A percentile compares a stretch with the other conserved stretches of the same genome.
Evolutionary conservation across 305 asterid genomes (phyloP).

Genomic region (Fraxinus albicans): DNA sequence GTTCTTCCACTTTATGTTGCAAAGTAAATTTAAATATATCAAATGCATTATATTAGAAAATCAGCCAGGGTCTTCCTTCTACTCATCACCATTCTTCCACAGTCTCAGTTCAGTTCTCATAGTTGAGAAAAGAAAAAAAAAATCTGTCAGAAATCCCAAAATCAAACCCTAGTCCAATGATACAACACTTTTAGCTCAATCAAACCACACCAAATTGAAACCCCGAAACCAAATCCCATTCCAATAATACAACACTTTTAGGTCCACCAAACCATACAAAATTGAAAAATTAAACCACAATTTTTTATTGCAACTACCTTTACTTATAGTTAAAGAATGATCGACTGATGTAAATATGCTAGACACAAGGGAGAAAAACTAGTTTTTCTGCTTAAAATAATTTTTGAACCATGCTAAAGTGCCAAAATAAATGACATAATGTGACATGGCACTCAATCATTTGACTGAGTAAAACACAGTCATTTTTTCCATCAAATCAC

Average conservation of each 20-base stretch:
- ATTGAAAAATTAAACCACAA: not conserved
- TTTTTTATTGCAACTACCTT: not conserved
- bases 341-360: not conserved
- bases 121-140: not conserved
- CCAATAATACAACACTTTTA: not conserved
- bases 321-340: not conserved
- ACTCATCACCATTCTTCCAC: not conserved
- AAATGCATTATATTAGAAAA: not conserved
- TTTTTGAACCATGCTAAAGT: too few species aligned
- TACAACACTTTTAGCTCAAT: not conserved
- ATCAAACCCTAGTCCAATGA: not conserved
- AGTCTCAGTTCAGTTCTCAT: not conserved
- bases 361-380: not conserved
- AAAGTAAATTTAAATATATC: conserved; percentile 1
- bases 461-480: too few species aligned
- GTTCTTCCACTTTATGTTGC: not conserved
- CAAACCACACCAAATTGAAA: not conserved
- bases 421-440: too few species aligned
- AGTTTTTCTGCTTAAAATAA: not conserved
- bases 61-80: not conserved
- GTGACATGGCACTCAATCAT: too few species aligned
- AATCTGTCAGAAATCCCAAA: not conserved
- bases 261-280: not conserved
- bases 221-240: not conserved
- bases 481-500: too few species aligned